Evolutionary conservation across 2,329 filamentous ascomycete genomes (phyloP), one percentile per base, ranked within the genome.

Genomic region (Cytospora schulzeri): DNA sequence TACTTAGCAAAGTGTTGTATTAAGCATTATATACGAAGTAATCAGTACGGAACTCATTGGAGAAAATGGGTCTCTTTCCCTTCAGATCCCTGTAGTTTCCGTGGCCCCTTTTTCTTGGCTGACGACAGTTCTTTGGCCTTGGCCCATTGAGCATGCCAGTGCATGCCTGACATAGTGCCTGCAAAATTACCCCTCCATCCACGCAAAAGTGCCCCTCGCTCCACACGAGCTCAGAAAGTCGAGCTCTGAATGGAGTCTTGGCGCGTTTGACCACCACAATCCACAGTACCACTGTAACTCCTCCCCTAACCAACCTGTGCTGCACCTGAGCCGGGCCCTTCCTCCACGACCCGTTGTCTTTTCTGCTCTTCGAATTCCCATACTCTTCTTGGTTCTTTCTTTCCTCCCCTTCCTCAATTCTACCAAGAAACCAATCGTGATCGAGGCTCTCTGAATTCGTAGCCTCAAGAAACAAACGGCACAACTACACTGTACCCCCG

Each of bases 191-290:
- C 61, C 57, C 53, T 60, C 53, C 57, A 60, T 26, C 45, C 12
- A 22, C 45, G 51, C 56, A n/a, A 45, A 64, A 41, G 38, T 64
- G 61, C 64, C 57, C 64, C 64, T 63, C 64, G 54, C 60, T 55
- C 61, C 57, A 63, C 64, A 31, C 17, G 33, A 66, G 62, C 62
- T 64, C 38, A 4, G n/a, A 26, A 35, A 22, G 33, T 51, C 41
- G 57, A 64, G 61, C 61, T 64, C 52, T 61, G 62, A 55, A 64
- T 64, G 57, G 62, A 66, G 65, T 58, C 65, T 66, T 66, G 65
- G 65, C 65, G 28, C 35, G 57, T 61, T 64, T 66, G 57, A 53
- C 53, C 38, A 45, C 51, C 57, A 57, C 62, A 41, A 38, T 35
- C 58, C 55, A 53, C 57, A 57, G 29, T 38, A 41, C 35, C 56